Evolutionary conservation across 345 rosid genomes (phyloP).

Genomic region (Ceriops tagal): DNA sequence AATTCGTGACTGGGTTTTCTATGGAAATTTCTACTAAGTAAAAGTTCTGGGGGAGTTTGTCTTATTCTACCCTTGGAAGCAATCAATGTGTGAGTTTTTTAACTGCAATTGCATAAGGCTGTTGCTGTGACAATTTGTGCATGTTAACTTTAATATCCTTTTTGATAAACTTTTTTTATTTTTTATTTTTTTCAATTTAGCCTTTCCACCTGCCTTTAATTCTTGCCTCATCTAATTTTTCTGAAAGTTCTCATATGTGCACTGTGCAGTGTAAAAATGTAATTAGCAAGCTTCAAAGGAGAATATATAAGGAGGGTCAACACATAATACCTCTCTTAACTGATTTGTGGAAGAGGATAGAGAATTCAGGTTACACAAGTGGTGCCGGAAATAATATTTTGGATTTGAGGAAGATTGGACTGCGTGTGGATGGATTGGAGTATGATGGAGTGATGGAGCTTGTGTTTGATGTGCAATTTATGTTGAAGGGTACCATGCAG

Average conservation of each 20-base stretch:
- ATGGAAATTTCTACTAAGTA: too few relatives aligned
- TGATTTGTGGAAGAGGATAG: conserved; percentile 83
- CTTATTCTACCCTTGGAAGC: too few relatives aligned
- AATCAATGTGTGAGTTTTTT: too few relatives aligned
- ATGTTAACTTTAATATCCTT: too few relatives aligned
- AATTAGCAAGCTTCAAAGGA: conserved; percentile 79
- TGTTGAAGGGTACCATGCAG: conserved; percentile 87
- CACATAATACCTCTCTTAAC: conserved; percentile 89
- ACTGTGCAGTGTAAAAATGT: conserved; percentile 82
- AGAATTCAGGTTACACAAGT: conserved; percentile 53
- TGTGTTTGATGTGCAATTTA: conserved; percentile 79
- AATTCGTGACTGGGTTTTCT: too few relatives aligned
- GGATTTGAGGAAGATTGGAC: conserved; percentile 85
- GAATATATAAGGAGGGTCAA: conserved; percentile 89
- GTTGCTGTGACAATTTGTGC: too few relatives aligned
- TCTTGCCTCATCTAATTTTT: neutral
- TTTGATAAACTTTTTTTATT: neutral
- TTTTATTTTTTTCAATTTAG: neutral
- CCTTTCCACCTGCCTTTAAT: neutral
- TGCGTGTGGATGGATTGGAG: conserved; percentile 74
- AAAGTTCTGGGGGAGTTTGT: too few relatives aligned
- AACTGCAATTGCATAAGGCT: too few relatives aligned
- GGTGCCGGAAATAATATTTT: conserved; percentile 62
- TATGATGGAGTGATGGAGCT: conserved; percentile 80
- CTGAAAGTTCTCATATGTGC: conserved; percentile 14